phyloP scores from a whole-genome alignment of 2,329 filamentous ascomycete species.

The Colletotrichum sublineola region DNA sequence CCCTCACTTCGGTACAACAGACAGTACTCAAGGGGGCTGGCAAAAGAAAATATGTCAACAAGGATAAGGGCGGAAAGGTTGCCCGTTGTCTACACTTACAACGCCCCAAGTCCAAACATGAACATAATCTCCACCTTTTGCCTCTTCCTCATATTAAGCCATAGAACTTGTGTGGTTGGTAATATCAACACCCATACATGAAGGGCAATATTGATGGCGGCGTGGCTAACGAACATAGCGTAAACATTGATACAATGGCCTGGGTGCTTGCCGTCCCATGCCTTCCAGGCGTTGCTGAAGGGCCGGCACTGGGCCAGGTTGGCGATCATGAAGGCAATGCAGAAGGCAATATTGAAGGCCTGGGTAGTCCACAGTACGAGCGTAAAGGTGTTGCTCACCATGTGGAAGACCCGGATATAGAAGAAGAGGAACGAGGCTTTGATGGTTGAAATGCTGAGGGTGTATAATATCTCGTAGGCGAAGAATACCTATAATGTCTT shows the following conservation, averaged over 20 bases:
- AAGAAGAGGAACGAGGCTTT: slow-evolving; percentile 55
- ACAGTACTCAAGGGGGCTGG: no score
- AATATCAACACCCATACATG: slow-evolving; percentile 58
- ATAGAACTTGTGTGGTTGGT: slow-evolving; percentile 54
- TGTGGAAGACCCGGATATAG: slow-evolving; percentile 55
- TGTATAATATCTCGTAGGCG: slow-evolving; percentile 32
- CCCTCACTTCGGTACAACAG: background rate
- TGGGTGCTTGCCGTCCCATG: slow-evolving; percentile 46
- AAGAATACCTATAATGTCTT: slow-evolving; percentile 2
- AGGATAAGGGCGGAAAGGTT: background rate
- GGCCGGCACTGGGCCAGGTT: slow-evolving; percentile 57
- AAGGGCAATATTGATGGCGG: slow-evolving; percentile 59
- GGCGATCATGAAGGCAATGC: slow-evolving; percentile 51
- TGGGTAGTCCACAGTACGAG: slow-evolving; percentile 44
- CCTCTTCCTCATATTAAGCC: slow-evolving; percentile 51
- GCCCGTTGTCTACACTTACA: slow-evolving; percentile 34
- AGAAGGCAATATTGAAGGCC: slow-evolving; percentile 21
- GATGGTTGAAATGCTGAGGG: slow-evolving; percentile 54
- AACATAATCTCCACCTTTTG: slow-evolving; percentile 54
- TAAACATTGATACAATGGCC: slow-evolving; percentile 54
- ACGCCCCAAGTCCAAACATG: slow-evolving; percentile 53
- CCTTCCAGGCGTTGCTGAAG: slow-evolving; percentile 59
- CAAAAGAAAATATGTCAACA: background rate
- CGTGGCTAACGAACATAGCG: slow-evolving; percentile 55
- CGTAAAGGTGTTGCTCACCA: slow-evolving; percentile 43